Evolutionary conservation across 345 rosid genomes (phyloP).

Genomic region (Dimocarpus longan): DNA sequence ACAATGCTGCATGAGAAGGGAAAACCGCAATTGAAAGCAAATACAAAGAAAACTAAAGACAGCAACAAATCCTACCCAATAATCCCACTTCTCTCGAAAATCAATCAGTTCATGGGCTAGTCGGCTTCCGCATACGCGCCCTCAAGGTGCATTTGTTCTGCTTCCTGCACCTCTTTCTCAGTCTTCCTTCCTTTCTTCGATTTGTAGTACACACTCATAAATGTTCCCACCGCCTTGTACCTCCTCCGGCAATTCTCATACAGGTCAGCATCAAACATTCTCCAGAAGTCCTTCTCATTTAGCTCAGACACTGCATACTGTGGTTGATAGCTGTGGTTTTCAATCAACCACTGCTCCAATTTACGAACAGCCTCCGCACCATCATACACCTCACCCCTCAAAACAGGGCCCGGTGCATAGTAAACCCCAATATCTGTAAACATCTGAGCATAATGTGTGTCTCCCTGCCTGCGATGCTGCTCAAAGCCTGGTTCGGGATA

Average conservation of each 20-base stretch:
- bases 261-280: constrained; percentile 85
- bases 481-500: constrained; percentile 98
- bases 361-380: constrained; percentile 84
- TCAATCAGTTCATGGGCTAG: constrained; percentile 31
- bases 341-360: constrained; percentile 92
- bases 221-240: constrained; percentile 91
- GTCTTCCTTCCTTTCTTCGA: constrained; percentile 98
- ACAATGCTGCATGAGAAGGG: background rate
- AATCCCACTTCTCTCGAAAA: background rate
- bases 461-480: constrained; percentile 83
- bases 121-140: constrained; percentile 58
- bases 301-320: constrained; percentile 97
- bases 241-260: constrained; percentile 86
- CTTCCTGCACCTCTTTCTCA: constrained; percentile 97
- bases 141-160: constrained; percentile 86
- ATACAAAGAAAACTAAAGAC: constrained; percentile 2
- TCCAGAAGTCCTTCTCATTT: constrained; percentile 89
- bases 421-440: constrained; percentile 95
- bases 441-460: constrained; percentile 91
- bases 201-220: constrained; percentile 98
- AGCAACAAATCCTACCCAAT: constrained; percentile 19
- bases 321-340: constrained; percentile 93
- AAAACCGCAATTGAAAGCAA: background rate
- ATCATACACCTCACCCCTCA: constrained; percentile 90
- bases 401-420: constrained; percentile 90